These are phyloP conservation scores for Rhizopogon rudus DNA, from an alignment of 768 basidiomycete genomes.

Conservation along the genomic window DNA sequence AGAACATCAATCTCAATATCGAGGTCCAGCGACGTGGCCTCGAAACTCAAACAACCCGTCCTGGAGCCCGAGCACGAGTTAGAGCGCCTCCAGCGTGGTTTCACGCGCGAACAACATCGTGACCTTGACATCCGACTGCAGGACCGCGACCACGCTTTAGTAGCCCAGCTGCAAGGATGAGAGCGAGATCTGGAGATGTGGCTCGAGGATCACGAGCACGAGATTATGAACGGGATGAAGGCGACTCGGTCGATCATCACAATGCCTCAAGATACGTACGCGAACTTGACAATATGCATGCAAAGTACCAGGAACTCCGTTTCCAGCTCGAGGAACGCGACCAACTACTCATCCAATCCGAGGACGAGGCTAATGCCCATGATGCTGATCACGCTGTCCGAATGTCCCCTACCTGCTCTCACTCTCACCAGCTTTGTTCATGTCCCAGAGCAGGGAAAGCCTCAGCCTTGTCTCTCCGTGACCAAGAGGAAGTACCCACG, in stretches of 20 bases:
- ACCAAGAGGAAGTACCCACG: too few species aligned
- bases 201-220: slow-evolving; percentile 67
- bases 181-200: slow-evolving; percentile 76
- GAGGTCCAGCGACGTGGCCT: slow-evolving; percentile 85
- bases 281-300: slow-evolving; percentile 54
- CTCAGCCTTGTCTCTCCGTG: slow-evolving; percentile 1
- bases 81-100: slow-evolving; percentile 56
- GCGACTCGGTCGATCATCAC: slow-evolving; percentile 33
- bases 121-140: slow-evolving; percentile 31
- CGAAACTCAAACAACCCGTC: slow-evolving; percentile 85
- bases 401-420: too few species aligned
- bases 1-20: slow-evolving; percentile 91
- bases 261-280: slow-evolving; percentile 32
- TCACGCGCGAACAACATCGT: slow-evolving; percentile 12
- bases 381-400: slow-evolving; percentile 60
- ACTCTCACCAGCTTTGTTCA: too few species aligned
- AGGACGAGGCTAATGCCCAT: slow-evolving; percentile 72
- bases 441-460: slow-evolving; percentile 16
- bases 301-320: slow-evolving; percentile 58
- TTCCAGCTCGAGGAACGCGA: slow-evolving; percentile 52
- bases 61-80: slow-evolving; percentile 80
- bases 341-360: slow-evolving; percentile 47
- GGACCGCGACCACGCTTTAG: slow-evolving; percentile 24
- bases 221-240: slow-evolving; percentile 56
- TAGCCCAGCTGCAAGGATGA: slow-evolving; percentile 36